Conservation (phyloP, 805 yeast genomes). For the Wickerhamiella vanderwaltii region DNA sequence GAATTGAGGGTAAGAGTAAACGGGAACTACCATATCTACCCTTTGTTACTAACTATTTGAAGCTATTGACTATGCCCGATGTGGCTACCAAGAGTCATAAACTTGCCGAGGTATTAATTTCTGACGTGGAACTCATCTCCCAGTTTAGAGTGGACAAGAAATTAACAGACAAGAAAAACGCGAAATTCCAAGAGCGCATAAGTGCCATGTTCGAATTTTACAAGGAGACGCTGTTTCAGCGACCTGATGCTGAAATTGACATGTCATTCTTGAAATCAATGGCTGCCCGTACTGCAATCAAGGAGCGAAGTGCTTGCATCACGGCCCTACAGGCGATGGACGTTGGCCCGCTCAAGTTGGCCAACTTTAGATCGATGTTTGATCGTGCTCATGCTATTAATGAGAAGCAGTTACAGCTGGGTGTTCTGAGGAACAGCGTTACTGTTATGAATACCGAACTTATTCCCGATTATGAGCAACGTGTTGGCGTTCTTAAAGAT, state of each 20-base stretch:
- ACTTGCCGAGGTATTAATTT: conserved; percentile 3
- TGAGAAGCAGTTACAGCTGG: conserved; percentile 7
- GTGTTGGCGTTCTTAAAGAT: conserved; percentile 64
- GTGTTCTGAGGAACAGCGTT: conserved; percentile 33
- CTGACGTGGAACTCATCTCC: conserved; percentile 7
- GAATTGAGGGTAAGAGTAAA: neutral
- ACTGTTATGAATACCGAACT: conserved; percentile 83
- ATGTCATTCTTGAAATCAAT: neutral
- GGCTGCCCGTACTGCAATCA: conserved; percentile 3
- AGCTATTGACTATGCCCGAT: neutral
- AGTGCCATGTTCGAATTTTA: neutral
- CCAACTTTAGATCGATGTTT: conserved; percentile 2
- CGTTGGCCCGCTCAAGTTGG: neutral
- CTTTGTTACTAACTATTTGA: neutral
- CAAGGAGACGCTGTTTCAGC: neutral
- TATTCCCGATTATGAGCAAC: conserved; percentile 86
- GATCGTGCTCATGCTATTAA: conserved; percentile 9
- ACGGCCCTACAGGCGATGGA: conserved; percentile 1
- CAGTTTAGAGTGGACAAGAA: neutral
- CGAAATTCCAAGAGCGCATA: neutral
- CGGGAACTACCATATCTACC: conserved; percentile 3
- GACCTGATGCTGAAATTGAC: conserved; percentile 4
- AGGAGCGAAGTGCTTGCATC: conserved; percentile 3
- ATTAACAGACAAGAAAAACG: neutral
- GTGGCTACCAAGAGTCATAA: neutral